Conservation (phyloP, 176 grass and related monocot species). For the Pontederia crassipes region DNA sequence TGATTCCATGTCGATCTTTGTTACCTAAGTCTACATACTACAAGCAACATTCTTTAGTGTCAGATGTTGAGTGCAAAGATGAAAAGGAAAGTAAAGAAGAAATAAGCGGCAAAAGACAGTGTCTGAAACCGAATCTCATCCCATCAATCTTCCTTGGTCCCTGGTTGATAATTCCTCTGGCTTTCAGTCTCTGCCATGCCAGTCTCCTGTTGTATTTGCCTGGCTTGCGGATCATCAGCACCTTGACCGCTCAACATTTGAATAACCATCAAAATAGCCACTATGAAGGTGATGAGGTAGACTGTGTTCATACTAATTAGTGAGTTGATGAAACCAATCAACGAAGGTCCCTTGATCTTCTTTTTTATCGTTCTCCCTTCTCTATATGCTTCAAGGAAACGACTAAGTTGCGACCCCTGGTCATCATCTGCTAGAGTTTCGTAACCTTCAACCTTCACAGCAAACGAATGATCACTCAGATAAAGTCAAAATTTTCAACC, state of each 20-base stretch:
- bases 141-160: conserved; percentile 5
- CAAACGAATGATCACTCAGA: conserved; percentile 14
- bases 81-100: no score
- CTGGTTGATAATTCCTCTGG: conserved; percentile 1
- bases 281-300: conserved; percentile 64
- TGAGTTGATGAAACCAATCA: conserved; percentile 73
- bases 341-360: conserved; percentile 66
- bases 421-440: conserved; percentile 70
- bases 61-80: no score
- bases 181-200: neutral
- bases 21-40: no score
- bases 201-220: neutral
- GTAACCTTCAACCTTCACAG: conserved; percentile 64
- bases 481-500: neutral
- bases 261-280: conserved; percentile 57
- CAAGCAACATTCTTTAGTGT: no score
- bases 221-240: conserved; percentile 29
- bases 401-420: conserved; percentile 67
- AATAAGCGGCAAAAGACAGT: no score
- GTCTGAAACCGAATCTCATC: no score
- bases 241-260: conserved; percentile 52
- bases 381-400: conserved; percentile 86
- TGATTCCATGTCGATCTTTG: no score
- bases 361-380: conserved; percentile 79
- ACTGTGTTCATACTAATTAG: conserved; percentile 62